Evolutionary conservation across 805 yeast genomes (phyloP).

Genomic region (Metschnikowia similis): DNA sequence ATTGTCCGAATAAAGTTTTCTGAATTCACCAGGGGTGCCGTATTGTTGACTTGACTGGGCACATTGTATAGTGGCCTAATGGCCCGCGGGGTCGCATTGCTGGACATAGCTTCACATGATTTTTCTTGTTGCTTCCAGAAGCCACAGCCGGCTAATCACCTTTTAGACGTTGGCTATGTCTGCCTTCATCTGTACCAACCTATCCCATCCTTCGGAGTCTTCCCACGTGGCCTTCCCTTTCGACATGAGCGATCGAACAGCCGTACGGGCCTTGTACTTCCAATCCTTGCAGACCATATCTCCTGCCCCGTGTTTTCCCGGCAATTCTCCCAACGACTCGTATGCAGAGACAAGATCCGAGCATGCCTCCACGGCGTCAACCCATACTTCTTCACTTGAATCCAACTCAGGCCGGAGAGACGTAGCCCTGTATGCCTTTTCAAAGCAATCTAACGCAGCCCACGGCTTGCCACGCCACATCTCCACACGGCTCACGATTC

Average conservation of each 20-base stretch:
- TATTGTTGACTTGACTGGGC: too few relatives aligned
- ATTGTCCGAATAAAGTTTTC: not conserved
- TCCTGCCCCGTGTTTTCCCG: constrained; percentile 75
- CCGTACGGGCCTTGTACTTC: constrained; percentile 76
- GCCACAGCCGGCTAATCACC: not conserved
- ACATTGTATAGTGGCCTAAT: too few relatives aligned
- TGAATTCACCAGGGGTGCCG: not conserved
- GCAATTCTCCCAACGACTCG: constrained; percentile 78
- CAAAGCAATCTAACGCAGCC: constrained; percentile 80
- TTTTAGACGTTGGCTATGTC: constrained; percentile 24
- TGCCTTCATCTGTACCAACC: constrained; percentile 49
- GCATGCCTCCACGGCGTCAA: constrained; percentile 74
- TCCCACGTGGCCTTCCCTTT: constrained; percentile 81
- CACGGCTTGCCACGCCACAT: constrained; percentile 85
- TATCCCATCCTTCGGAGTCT: constrained; percentile 72
- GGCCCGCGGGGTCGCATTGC: too few relatives aligned
- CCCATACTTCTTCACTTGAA: constrained; percentile 62
- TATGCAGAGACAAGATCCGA: constrained; percentile 79
- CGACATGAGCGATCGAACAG: constrained; percentile 70
- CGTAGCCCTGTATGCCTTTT: constrained; percentile 77
- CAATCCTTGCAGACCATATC: constrained; percentile 88
- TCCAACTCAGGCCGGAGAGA: constrained; percentile 62
- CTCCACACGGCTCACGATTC: constrained; percentile 78
- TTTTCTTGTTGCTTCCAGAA: too few relatives aligned
- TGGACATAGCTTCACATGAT: too few relatives aligned